phyloP scores from a whole-genome alignment of 805 yeast species.

The Pichia eremophila region DNA sequence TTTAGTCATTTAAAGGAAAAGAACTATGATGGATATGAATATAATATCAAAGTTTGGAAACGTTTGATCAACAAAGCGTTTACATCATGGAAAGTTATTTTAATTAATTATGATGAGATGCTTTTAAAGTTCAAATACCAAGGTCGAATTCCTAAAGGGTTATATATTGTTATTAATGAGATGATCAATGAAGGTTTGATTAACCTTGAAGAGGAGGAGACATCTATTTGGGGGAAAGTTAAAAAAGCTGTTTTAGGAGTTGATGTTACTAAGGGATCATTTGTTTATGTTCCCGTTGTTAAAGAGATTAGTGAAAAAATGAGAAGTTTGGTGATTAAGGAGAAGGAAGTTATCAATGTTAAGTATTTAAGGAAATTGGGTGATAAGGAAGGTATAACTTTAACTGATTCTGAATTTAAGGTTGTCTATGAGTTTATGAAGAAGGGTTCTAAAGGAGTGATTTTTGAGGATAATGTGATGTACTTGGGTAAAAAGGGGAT shows the following conservation, averaged over 20 bases:
- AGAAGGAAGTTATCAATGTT: too few species aligned
- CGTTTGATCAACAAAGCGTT: conserved; percentile 22
- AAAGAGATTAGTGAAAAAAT: not conserved
- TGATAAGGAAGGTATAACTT: too few species aligned
- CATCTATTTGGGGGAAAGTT: not conserved
- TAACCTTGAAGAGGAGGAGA: not conserved
- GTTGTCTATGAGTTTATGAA: too few species aligned
- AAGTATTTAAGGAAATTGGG: too few species aligned
- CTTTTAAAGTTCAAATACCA: conserved; percentile 10
- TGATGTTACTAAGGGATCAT: not conserved
- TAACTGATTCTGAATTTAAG: too few species aligned
- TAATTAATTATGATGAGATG: conserved; percentile 15
- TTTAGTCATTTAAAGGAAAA: conserved; percentile 32
- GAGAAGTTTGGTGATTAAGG: not conserved
- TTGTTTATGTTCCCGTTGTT: not conserved
- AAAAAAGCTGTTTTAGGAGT: not conserved
- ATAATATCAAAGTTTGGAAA: conserved; percentile 41
- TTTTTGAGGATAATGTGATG: too few species aligned
- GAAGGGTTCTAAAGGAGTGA: too few species aligned
- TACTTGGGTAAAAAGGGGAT: too few species aligned
- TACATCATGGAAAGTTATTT: conserved; percentile 14
- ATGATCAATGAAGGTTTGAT: conserved; percentile 1
- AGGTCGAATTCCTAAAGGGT: not conserved
- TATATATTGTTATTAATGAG: conserved; percentile 3
- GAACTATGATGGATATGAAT: conserved; percentile 41